Evolutionary conservation across 805 yeast species (phyloP), one percentile per base, ranked within the genome.

Genomic region (Saturnispora diversa): DNA sequence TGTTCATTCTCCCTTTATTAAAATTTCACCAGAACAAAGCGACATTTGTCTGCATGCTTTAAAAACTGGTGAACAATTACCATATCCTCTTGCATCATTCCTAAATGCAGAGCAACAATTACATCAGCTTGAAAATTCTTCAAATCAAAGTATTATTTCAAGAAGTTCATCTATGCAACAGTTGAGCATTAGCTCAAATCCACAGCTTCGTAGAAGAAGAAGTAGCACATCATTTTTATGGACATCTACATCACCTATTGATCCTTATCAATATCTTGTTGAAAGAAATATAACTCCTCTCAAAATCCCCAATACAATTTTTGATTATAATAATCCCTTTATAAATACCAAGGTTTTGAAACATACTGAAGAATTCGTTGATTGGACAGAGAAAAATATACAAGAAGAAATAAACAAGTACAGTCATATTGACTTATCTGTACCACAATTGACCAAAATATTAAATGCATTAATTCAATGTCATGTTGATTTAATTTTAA

Each of bases 1-100:
- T 35, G 75, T 79, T 0, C 68, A 68, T 39, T 59, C 74, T 4
- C 81, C 80, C 16, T 79, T 81, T 46, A 62, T 68, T 6, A 71
- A 68, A 27, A 64, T 56, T 5, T 39, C 54, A 15, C 47, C 44
- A 7, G 60, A 56, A 16, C 54, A 52, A 35, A 47, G 57, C 32
- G 50, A 42, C 2, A 33, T 40, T 16, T 44, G 53, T 11, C 31
- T 53, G 10, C 46, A 47, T 6, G 52, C 57, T 3, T 40, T 59
- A 3, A 28, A 37, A 10, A 20, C 31, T 5, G 17, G 31, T 6
- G 26, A 38, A 9, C 25, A 34, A 5, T 38, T 58, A 22, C 64
- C 64, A 12, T 59, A 58, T 45, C 63, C 63, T 8, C 39, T 48
- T 8, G 48, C 54, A 6, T 38, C 48, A 8, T 38, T 54, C 22